Conservation (phyloP, 768 basidiomycete species). For the Boletus speciosus region DNA sequence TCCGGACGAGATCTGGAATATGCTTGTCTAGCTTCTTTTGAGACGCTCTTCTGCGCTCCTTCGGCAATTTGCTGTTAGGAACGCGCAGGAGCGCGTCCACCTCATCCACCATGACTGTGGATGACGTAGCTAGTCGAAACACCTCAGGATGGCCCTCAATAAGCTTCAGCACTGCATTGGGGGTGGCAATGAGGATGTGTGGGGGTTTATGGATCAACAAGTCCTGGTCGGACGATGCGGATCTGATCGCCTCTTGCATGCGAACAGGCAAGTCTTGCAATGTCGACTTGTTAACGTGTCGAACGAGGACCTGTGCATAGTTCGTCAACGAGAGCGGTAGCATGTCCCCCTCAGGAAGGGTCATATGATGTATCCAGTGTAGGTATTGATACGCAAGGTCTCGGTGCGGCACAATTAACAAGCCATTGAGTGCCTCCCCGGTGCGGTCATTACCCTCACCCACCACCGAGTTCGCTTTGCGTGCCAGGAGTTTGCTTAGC, state of each 20-base stretch:
- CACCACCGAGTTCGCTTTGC: conserved; percentile 12
- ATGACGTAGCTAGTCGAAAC: conserved; percentile 46
- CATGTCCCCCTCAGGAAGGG: conserved; percentile 27
- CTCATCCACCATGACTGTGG: conserved; percentile 69
- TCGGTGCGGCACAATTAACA: conserved; percentile 69
- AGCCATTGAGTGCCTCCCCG: conserved; percentile 42
- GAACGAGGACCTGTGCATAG: conserved; percentile 60
- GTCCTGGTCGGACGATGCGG: conserved; percentile 31
- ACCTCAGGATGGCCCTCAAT: conserved; percentile 41
- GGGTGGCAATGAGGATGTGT: conserved; percentile 69
- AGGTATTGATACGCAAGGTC: conserved; percentile 67
- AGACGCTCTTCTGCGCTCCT: conserved; percentile 36
- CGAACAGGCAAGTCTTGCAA: conserved; percentile 19
- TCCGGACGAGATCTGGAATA: conserved; percentile 52
- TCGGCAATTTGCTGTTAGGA: conserved; percentile 36
- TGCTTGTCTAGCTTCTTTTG: conserved; percentile 48
- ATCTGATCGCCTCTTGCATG: conserved; percentile 29
- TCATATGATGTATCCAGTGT: conserved; percentile 61
- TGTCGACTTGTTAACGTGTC: conserved; percentile 37
- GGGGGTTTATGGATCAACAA: conserved; percentile 46
- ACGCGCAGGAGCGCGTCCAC: conserved; percentile 67
- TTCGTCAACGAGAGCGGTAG: conserved; percentile 35
- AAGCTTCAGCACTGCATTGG: conserved; percentile 62
- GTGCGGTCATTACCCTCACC: conserved; percentile 17
- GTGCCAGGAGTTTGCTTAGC: conserved; percentile 50